Evolutionary conservation across 1,284 basidiomycete genomes (phyloP), one percentile per base, ranked within the genome.

Genomic region (Apiotrichum gracile): DNA sequence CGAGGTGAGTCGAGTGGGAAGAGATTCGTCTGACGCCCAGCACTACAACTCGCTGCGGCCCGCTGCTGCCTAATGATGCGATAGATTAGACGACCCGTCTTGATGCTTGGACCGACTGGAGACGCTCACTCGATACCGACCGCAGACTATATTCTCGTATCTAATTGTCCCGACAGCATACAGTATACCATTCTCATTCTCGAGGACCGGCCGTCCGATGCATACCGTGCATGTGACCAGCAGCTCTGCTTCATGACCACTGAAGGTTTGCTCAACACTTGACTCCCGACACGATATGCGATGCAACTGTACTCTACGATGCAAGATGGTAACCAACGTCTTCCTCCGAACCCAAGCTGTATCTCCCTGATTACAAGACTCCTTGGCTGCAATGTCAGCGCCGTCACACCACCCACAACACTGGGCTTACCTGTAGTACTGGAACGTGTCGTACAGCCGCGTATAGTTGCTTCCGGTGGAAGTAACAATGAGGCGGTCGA

Each of bases 391-490:
- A 17, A 43, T 43, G 26, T 43, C 26, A 43, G 25, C 19, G 4
- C 7, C n/a, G 22, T 27, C 24, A 9, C 7, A 21, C 16, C 7
- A 19, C 9, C 14, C 4, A 5, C 5, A 10, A 14, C 29, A 12
- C 29, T 9, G 9, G 12, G 14, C 46, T 29, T 25, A 47, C 47
- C 63, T 66, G 60, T 74, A 74, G 55, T 74, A 74, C 60, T 74
- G 72, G 65, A 74, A 72, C n/a, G 89, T 91, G 73, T 96, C 91
- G 68, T 96, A 96, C 45, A 96, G 72, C 58, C 89, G 80, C 37
- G 91, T 94, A 85, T 91, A 96, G 61, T 88, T 86, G 34, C 88
- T 92, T n/a, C 88, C 90, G 35, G 92, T 76, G 2, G 89, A 92
- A 49, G 81, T 86, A 57, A 94, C 85, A 58, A 97, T 87, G 44